Evolutionary conservation across 805 yeast genomes (phyloP).

Genomic region (Saturnispora serradocipensis): DNA sequence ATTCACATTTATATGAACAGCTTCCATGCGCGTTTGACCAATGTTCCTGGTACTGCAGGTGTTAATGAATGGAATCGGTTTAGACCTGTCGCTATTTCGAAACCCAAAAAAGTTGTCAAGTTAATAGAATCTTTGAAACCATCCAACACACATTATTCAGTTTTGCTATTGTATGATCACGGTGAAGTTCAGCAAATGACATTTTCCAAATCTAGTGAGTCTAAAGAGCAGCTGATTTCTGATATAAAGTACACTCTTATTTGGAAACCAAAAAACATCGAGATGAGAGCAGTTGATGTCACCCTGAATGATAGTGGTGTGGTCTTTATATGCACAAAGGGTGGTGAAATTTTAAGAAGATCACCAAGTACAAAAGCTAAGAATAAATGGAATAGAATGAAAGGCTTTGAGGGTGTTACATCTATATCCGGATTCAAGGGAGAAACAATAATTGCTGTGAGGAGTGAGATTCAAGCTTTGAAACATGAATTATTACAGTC

Average conservation of each 20-base stretch:
- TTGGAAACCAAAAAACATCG: slow-evolving; percentile 58
- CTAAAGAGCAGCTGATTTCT: slow-evolving; percentile 31
- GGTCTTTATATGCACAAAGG: slow-evolving; percentile 47
- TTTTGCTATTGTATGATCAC: slow-evolving; percentile 44
- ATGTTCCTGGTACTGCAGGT: slow-evolving; percentile 2
- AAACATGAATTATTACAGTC: slow-evolving; percentile 45
- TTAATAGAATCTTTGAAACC: slow-evolving; percentile 22
- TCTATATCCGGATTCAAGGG: slow-evolving; percentile 25
- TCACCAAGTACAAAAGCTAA: slow-evolving; percentile 17
- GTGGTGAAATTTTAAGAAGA: slow-evolving; percentile 56
- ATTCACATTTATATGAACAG: slow-evolving; percentile 53
- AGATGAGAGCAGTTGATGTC: slow-evolving; percentile 53
- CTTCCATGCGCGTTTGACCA: slow-evolving; percentile 41
- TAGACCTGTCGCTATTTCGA: slow-evolving; percentile 43
- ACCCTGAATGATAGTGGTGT: slow-evolving; percentile 38
- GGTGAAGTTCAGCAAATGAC: slow-evolving; percentile 46
- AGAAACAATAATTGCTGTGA: slow-evolving; percentile 53
- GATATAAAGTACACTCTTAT: slow-evolving; percentile 36
- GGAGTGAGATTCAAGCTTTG: slow-evolving; percentile 51
- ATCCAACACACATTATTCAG: slow-evolving; percentile 29
- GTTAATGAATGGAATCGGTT: slow-evolving; percentile 36
- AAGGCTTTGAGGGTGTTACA: slow-evolving; percentile 13
- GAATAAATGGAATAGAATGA: slow-evolving; percentile 24
- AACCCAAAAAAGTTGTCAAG: slow-evolving; percentile 27
- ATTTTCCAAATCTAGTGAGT: slow-evolving; percentile 17